Evolutionary conservation across 2,329 filamentous ascomycete genomes (phyloP).

Genomic region (Xylaria sp.): DNA sequence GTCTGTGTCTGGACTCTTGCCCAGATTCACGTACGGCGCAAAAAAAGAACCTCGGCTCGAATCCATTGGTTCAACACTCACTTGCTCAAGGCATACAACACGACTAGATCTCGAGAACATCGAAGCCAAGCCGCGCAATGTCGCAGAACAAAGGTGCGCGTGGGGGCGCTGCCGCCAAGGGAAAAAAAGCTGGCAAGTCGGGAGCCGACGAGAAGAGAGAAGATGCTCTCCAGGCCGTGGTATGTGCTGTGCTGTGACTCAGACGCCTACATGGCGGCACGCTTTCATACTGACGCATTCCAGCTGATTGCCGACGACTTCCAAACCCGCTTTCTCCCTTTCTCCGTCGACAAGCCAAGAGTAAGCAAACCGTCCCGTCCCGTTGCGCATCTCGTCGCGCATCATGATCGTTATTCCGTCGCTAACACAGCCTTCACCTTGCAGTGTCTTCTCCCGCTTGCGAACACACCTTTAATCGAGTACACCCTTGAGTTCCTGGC

Average conservation of each 20-base stretch:
- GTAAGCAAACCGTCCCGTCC: constrained; percentile 44
- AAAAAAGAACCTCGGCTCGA: not conserved
- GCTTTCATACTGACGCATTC: too few relatives aligned
- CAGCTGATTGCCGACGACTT: constrained; percentile 91
- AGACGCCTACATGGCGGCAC: not conserved
- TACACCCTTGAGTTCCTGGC: constrained; percentile 96
- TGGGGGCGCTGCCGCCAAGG: constrained; percentile 38
- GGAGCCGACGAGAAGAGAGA: constrained; percentile 52
- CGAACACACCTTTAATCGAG: constrained; percentile 91
- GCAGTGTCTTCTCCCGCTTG: constrained; percentile 86
- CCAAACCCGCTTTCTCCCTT: constrained; percentile 84
- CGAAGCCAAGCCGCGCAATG: constrained; percentile 18
- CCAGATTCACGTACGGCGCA: not conserved
- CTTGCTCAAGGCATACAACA: too few relatives aligned
- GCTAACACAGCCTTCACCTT: constrained; percentile 17
- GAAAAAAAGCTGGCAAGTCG: constrained; percentile 48
- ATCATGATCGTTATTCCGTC: not conserved
- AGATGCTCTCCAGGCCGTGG: constrained; percentile 47
- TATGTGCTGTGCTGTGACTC: constrained; percentile 17
- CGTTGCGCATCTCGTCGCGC: not conserved
- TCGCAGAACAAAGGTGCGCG: constrained; percentile 28
- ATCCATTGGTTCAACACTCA: not conserved
- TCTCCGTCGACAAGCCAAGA: constrained; percentile 82
- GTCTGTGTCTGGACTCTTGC: not conserved
- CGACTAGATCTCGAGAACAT: not conserved